phyloP scores from a whole-genome alignment of 768 basidiomycete genomes.

The Tylopilus subfusipes region DNA sequence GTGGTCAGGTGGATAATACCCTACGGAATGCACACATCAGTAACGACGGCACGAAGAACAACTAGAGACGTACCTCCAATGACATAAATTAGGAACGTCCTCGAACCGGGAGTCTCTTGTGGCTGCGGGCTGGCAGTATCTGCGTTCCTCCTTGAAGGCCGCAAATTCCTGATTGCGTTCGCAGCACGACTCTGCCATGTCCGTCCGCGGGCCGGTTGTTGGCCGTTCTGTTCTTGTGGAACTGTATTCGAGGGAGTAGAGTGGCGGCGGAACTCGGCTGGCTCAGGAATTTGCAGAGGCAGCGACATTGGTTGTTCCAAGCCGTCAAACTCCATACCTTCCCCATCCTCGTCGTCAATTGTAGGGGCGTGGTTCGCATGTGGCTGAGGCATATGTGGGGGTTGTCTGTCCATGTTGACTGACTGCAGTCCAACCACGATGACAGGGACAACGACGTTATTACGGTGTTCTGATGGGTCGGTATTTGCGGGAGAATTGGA shows the following conservation, averaged over 20 bases:
- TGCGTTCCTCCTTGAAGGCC: slow-evolving; percentile 34
- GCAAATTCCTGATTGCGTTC: slow-evolving; percentile 54
- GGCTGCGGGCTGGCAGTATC: slow-evolving; percentile 21
- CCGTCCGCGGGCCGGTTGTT: slow-evolving; percentile 32
- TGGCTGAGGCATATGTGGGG: slow-evolving; percentile 19
- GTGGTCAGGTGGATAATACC: slow-evolving; percentile 91
- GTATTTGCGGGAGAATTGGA: slow-evolving; percentile 10
- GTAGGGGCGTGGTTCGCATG: slow-evolving; percentile 9
- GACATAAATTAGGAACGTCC: slow-evolving; percentile 89
- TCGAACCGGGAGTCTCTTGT: slow-evolving; percentile 21
- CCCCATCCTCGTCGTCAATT: slow-evolving; percentile 26
- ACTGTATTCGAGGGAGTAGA: slow-evolving; percentile 8
- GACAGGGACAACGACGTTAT: slow-evolving; percentile 66
- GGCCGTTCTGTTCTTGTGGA: slow-evolving; percentile 15
- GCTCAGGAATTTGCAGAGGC: slow-evolving; percentile 29
- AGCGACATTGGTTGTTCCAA: slow-evolving; percentile 24
- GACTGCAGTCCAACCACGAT: slow-evolving; percentile 82
- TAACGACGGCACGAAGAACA: neutral
- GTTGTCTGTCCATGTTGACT: slow-evolving; percentile 49
- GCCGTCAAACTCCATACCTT: slow-evolving; percentile 25
- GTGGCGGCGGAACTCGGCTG: slow-evolving; percentile 19
- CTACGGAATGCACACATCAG: slow-evolving; percentile 35
- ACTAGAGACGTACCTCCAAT: slow-evolving; percentile 58
- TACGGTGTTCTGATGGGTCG: slow-evolving; percentile 25
- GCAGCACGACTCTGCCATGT: slow-evolving; percentile 64